Evolutionary conservation across 1,139 yeast genomes (phyloP), one percentile per base, ranked within the genome.

Genomic region (Yamadazyma taylorii): DNA sequence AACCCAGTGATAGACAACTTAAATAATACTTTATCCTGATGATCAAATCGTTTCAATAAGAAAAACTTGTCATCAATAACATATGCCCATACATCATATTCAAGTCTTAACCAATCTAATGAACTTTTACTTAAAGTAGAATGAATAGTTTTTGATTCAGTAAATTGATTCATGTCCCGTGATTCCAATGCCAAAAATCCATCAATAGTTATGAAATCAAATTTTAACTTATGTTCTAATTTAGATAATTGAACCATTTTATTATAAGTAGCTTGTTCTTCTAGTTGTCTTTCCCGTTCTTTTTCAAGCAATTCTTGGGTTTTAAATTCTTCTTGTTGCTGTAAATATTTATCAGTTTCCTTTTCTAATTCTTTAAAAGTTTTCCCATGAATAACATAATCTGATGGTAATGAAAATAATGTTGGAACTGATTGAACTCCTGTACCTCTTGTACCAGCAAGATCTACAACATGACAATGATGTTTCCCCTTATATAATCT

Each of bases 381-480:
- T 25, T 64, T 61, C 2, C 66, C 73, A 27, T 69, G 52, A 8
- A 66, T 46, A 0, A 32, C 36, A 33, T 50, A 55, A 17, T 58
- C 68, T 0, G 66, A 58, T 3, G 75, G 68, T 26, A 56, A 52
- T 3, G 56, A 85, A 28, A 71, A 68, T 14, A 88, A 58, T 0
- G 80, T 71, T 0, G 95, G 87, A 2, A 78, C 72, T 0, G 87
- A 71, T 15, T 73, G 72, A 6, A 85, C 68, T 1, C 89, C 89
- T 0, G 73, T 66, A 14, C 68, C 70, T 21, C 75, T 68, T 0
- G 81, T 71, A 8, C 81, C 86, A 7, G 81, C 88, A 58, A 90
- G 79, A 54, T 90, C 96, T 0, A 88, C 73, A 3, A 90, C 73
- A 50, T 83, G 85, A 51, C 97, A 88, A 42, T 69, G 66, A 1